Evolutionary conservation across 2,329 filamentous ascomycete genomes (phyloP), one percentile per base, ranked within the genome.

Genomic region (Gnomoniopsis sp.): DNA sequence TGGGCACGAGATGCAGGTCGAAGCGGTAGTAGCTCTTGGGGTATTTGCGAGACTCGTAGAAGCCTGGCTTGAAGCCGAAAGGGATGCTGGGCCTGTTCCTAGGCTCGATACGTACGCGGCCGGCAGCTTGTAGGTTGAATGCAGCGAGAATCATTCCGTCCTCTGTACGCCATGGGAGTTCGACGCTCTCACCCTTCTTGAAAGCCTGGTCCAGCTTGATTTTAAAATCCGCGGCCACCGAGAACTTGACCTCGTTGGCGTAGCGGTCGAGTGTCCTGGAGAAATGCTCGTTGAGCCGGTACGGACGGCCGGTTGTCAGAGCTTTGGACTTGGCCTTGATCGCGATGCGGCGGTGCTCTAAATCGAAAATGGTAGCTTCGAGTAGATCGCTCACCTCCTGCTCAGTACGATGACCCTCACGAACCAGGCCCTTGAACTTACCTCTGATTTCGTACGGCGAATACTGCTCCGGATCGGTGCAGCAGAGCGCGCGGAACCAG

Each of bases 31-130:
- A 84, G 36, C 79, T 78, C 64, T 88, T 87, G 38, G 88, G 83
- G 62, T 88, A 86, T 59, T 84, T 84, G 57, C 88, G 80, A 22
- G 86, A 88, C 66, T 89, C 85, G 70, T 92, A 92, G 63, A 88
- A 85, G 17, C 84, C 84, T 8, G 87, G 87, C 55, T 84, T 82
- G 66, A 91, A 88, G 1, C 89, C 89, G 68, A 89, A 87, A 2
- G 86, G 85, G 33, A 89, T 84, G 52, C 80, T 66, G 1, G 84
- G 84, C 6, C 88, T 79, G 44, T 87, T 76, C 1, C 79, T 68
- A 0, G 83, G 76, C 3, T 78, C 72, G 7, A 89, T 67, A 17
- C 69, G 75, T 46, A 91, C 75, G 44, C 82, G 78, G 3, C 83
- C 81, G 52, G 80, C 70, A 0, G 85, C 83, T 61, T 87, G 81